A percentile compares a stretch with the other conserved stretches of the same genome.
phyloP scores from a whole-genome alignment of 441 rosid species.

The Pelargonium australe region DNA sequence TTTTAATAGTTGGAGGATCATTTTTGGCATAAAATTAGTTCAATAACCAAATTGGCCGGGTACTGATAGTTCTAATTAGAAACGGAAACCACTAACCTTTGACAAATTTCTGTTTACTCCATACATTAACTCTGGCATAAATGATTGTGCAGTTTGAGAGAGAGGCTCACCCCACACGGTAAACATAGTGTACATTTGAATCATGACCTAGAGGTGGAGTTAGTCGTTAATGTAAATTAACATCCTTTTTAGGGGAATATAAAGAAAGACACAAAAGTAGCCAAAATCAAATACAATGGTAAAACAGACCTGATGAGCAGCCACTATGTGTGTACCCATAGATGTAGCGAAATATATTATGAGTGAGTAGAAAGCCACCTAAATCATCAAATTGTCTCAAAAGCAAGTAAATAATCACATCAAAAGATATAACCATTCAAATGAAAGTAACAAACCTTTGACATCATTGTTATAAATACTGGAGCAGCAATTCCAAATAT shows the following conservation, averaged over 20 bases:
- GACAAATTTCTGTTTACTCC: slow-evolving; percentile 21
- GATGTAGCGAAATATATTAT: slow-evolving; percentile 80
- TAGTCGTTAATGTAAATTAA: not conserved
- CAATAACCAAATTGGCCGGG: not conserved
- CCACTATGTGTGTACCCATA: slow-evolving; percentile 69
- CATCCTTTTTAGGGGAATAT: not conserved
- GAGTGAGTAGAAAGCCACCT: slow-evolving; percentile 81
- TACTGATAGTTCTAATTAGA: slow-evolving; percentile 3
- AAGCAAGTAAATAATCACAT: slow-evolving; percentile 14
- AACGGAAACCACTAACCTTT: slow-evolving; percentile 6
- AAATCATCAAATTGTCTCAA: slow-evolving; percentile 23
- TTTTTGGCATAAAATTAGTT: too few species aligned
- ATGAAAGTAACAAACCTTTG: slow-evolving; percentile 19
- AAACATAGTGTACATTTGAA: slow-evolving; percentile 27
- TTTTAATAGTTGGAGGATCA: too few species aligned
- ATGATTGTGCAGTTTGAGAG: slow-evolving; percentile 33
- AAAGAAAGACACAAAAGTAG: not conserved
- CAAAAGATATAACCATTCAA: slow-evolving; percentile 23
- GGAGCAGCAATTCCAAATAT: slow-evolving; percentile 29
- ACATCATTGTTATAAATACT: slow-evolving; percentile 27
- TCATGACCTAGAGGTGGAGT: slow-evolving; percentile 25
- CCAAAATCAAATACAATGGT: not conserved
- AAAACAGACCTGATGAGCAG: slow-evolving; percentile 30
- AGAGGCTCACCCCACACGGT: slow-evolving; percentile 32
- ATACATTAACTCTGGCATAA: slow-evolving; percentile 31